Conservation (phyloP, 164 flowering plant species). For the Chloranthus sessilifolius region DNA sequence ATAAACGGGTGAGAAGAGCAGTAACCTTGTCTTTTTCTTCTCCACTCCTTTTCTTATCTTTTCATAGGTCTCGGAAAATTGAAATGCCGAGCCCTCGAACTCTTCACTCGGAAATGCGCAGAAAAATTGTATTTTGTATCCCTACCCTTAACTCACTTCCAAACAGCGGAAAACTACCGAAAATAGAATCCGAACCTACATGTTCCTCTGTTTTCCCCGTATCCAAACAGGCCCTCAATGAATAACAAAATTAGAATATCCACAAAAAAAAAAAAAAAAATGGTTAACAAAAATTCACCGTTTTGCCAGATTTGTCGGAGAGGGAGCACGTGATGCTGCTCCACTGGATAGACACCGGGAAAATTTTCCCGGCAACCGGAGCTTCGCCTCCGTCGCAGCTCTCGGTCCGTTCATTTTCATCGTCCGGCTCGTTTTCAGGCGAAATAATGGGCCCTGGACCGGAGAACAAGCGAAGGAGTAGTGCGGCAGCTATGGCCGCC, state of each 20-base stretch:
- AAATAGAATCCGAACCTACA: no score
- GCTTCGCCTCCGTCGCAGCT: constrained; percentile 28
- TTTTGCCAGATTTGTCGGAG: constrained; percentile 62
- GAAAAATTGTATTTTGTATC: no score
- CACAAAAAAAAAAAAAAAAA: not conserved
- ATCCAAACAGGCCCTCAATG: not conserved
- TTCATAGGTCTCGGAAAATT: no score
- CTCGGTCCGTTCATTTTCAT: constrained; percentile 14
- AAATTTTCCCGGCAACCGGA: constrained; percentile 36
- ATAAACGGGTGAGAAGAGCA: no score
- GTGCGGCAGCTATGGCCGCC: constrained; percentile 73
- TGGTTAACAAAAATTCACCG: constrained; percentile 34
- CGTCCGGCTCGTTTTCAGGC: constrained; percentile 37
- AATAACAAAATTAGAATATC: not conserved
- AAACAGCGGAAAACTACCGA: no score
- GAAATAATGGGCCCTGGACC: constrained; percentile 53
- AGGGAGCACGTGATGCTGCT: constrained; percentile 70
- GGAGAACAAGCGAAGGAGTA: constrained; percentile 69
- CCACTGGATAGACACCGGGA: constrained; percentile 79
- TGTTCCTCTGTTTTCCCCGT: no score
- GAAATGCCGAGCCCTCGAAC: no score
- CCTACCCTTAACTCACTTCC: no score
- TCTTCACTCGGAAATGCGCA: no score
- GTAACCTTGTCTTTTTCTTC: no score
- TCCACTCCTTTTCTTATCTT: no score